A percentile compares a stretch with the other conserved stretches of the same genome.
These are phyloP conservation scores for Drosera capensis DNA, from an alignment of 148 eudicot species.

Conservation along the genomic window DNA sequence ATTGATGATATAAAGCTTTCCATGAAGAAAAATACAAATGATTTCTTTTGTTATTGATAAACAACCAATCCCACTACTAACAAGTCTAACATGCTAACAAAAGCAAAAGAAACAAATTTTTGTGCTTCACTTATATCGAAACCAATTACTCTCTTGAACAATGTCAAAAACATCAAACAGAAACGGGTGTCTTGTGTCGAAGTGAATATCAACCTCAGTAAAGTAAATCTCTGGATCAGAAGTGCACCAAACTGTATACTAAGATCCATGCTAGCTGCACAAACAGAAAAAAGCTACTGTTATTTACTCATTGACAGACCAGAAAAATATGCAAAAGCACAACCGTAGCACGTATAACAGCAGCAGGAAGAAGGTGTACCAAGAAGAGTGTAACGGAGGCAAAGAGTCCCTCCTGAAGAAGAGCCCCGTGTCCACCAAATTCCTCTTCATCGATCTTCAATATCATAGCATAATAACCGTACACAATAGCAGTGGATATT, in stretches of 20 bases:
- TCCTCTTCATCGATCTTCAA: slow-evolving; percentile 95
- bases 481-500: slow-evolving; percentile 63
- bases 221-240: no score
- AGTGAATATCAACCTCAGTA: no score
- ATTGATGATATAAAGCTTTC: no score
- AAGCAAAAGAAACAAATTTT: no score
- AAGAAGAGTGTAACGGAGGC: slow-evolving; percentile 83
- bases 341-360: slow-evolving; percentile 1
- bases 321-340: neutral
- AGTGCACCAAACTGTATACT: slow-evolving; percentile 90
- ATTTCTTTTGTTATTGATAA: no score
- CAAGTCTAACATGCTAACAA: no score
- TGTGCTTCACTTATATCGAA: no score
- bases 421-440: slow-evolving; percentile 89
- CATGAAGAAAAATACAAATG: no score
- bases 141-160: no score
- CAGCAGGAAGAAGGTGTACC: slow-evolving; percentile 23
- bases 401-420: slow-evolving; percentile 95
- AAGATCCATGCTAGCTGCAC: slow-evolving; percentile 86
- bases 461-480: slow-evolving; percentile 71
- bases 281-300: neutral
- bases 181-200: no score
- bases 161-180: no score
- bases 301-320: neutral
- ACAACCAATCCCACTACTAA: no score